These are phyloP conservation scores for Trifolium repens DNA, from an alignment of 306 rosid species.

Conservation along the genomic window DNA sequence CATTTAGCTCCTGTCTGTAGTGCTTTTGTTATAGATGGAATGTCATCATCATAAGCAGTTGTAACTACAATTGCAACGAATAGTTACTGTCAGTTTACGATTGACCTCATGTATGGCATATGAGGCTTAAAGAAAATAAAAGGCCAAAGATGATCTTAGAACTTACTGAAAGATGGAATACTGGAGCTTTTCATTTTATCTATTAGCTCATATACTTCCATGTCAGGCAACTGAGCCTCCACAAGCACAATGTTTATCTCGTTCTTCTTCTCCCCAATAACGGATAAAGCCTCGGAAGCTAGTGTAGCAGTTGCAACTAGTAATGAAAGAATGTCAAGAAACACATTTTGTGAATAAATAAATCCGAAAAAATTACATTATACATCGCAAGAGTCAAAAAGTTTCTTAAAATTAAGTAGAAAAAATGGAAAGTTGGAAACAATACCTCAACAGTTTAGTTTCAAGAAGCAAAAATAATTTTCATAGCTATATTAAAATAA, in stretches of 20 bases:
- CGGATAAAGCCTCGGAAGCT: conserved; percentile 50
- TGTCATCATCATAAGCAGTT: conserved; percentile 43
- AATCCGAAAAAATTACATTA: conserved; percentile 11
- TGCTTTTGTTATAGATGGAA: conserved; percentile 22
- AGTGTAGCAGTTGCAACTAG: conserved; percentile 51
- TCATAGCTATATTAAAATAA: background rate
- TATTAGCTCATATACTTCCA: conserved; percentile 40
- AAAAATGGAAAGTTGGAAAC: background rate
- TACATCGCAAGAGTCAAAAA: background rate
- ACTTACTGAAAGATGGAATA: conserved; percentile 53
- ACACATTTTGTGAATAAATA: background rate
- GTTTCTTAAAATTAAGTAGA: background rate
- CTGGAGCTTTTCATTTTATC: conserved; percentile 41
- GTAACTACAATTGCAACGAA: conserved; percentile 43
- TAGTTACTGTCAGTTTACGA: conserved; percentile 10
- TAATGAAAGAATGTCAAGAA: background rate
- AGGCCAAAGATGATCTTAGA: conserved; percentile 26
- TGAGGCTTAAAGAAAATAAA: conserved; percentile 10
- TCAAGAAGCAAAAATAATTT: background rate
- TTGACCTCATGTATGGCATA: background rate
- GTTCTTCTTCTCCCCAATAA: conserved; percentile 33
- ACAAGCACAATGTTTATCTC: conserved; percentile 49
- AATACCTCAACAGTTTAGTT: conserved; percentile 7
- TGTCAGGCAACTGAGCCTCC: conserved; percentile 52
- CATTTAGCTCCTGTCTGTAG: conserved; percentile 46